These are phyloP conservation scores for Bipolaris zeicola DNA, from an alignment of 2,329 filamentous ascomycete genomes.

Conservation along the genomic window DNA sequence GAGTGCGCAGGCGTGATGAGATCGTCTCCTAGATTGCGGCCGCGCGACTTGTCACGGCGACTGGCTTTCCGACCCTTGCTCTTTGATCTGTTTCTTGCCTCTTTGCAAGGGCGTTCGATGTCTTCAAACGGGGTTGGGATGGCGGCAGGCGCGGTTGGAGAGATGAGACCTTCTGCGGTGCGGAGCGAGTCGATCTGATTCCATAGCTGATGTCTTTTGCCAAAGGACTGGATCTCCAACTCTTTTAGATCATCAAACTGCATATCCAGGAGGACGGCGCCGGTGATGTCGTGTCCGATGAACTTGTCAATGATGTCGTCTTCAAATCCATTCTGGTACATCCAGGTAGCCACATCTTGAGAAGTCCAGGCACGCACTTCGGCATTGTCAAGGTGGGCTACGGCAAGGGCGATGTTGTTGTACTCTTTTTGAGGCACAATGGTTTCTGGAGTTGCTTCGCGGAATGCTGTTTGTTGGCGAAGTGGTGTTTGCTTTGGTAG, in stretches of 20 bases:
- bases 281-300: constrained; percentile 89
- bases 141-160: constrained; percentile 49
- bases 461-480: constrained; percentile 50
- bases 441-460: constrained; percentile 45
- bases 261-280: constrained; percentile 83
- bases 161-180: constrained; percentile 50
- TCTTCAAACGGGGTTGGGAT: constrained; percentile 58
- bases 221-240: constrained; percentile 79
- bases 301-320: constrained; percentile 79
- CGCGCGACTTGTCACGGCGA: constrained; percentile 41
- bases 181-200: constrained; percentile 75
- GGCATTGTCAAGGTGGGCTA: constrained; percentile 64
- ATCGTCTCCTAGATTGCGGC: constrained; percentile 59
- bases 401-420: constrained; percentile 59
- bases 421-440: constrained; percentile 48
- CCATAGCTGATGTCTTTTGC: constrained; percentile 79
- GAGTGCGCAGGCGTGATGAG: constrained; percentile 79
- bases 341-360: constrained; percentile 81
- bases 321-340: constrained; percentile 84
- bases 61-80: constrained; percentile 43
- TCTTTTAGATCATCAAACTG: constrained; percentile 88
- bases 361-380: constrained; percentile 72
- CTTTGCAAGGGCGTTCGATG: constrained; percentile 52
- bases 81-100: constrained; percentile 42
- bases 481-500: constrained; percentile 66